Base-by-base conservation (phyloP, 192 early-diverging fungal species). In the Coemansia sp. region DNA sequence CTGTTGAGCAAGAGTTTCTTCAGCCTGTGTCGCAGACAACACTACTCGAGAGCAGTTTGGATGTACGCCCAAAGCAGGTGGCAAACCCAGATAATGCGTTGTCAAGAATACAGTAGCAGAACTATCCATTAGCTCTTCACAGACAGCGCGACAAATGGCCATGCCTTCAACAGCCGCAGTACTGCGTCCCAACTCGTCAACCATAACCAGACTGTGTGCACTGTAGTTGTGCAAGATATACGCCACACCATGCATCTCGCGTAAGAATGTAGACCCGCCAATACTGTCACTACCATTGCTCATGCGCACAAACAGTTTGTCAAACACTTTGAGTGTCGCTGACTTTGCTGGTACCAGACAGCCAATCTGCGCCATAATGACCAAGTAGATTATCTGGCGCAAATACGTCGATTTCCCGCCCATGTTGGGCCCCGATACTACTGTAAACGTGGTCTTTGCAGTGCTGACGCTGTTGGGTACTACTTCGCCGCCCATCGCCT, bases 371-470 rank as follows among this genome's bases (percentile, higher is more conserved):
- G 95, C 93, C 90, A 98, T 86, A 30, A 96, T 87, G 4, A 67
- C 82, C 26, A 94, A 69, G 6, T 95, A 83, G 1, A 91, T 91
- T 33, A 94, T 88, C 71, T 94, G 94, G 1, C 89, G 85, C 39
- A 98, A 63, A 74, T 94, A 96, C 6, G 94, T 95, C 13, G 90
- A 89, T 73, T 96, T 95, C 23, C 95, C 94, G 38, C 91, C 90
- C 95, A 95, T 96, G 70, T 98, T 98, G 7, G 95, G 92, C 0
- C 96, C 96, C 11, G 92, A 94, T 6, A 96, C 88, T 14, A 95
- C 77, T 35, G 92, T 94, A 66, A 96, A 86, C 17, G 85, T 88
- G 0, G 78, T 79, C 5, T 72, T 70, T 16, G 75, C 70, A 6
- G 90, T 89, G 62, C 78, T 88, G 8, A 87, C 76, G 64, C 92